Evolutionary conservation across 345 rosid genomes (phyloP).

Genomic region (Combretum micranthum): DNA sequence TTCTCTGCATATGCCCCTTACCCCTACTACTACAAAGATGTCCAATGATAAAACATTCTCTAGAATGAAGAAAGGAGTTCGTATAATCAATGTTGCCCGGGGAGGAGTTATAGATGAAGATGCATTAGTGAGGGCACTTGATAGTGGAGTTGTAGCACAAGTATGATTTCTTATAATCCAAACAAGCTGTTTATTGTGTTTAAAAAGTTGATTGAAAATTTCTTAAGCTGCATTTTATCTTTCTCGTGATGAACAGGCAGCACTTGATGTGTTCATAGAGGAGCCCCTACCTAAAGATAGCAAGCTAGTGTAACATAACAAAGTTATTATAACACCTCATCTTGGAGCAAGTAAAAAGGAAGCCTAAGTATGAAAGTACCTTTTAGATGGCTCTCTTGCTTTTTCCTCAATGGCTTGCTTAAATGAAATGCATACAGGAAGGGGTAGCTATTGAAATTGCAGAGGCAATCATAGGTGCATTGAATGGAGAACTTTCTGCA

Average conservation of each 20-base stretch:
- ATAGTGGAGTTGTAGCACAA: constrained; percentile 36
- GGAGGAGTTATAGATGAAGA: constrained; percentile 40
- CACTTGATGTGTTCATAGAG: constrained; percentile 32
- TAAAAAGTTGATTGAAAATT: neutral
- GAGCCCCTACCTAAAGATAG: constrained; percentile 33
- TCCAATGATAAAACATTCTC: constrained; percentile 28
- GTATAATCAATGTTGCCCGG: constrained; percentile 38
- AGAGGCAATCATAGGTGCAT: constrained; percentile 30
- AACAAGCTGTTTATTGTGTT: neutral
- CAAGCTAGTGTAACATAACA: constrained; percentile 27
- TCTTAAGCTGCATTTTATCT: neutral
- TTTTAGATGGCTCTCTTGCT: neutral
- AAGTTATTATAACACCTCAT: constrained; percentile 33
- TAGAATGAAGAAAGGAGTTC: constrained; percentile 37
- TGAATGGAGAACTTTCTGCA: constrained; percentile 29
- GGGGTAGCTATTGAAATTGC: constrained; percentile 39
- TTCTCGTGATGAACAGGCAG: constrained; percentile 19
- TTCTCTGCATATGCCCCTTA: constrained; percentile 45
- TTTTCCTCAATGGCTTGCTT: neutral
- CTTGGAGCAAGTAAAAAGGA: constrained; percentile 38
- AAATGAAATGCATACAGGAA: constrained; percentile 14
- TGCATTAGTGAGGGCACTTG: constrained; percentile 29
- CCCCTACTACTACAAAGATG: constrained; percentile 29
- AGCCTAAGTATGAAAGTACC: constrained; percentile 19
- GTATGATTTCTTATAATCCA: constrained; percentile 4